Base-by-base conservation (phyloP, 768 basidiomycete genomes). In the Pisolithus albus region DNA sequence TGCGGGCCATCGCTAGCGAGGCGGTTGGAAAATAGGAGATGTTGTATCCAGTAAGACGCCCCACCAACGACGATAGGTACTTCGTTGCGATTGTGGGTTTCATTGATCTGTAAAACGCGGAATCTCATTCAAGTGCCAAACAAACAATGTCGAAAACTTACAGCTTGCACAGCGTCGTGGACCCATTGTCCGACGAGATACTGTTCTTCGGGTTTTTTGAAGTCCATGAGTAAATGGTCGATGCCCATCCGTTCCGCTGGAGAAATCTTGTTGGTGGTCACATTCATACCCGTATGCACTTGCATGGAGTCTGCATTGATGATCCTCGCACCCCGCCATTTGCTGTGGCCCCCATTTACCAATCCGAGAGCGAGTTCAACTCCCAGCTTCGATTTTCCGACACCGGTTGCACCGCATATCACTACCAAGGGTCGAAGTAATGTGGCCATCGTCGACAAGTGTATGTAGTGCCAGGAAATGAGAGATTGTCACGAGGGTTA, bases 291-390 rank as follows among this genome's bases (percentile, higher is more conserved):
- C 16, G 75, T 74, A 66, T 97, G 98, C 11, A 92, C 84, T 67
- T 99, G 96, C 95, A 99, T 97, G 11, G 95, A 83, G 69, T 99
- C 96, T 9, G 94, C 91, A 63, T 97, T 98, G 64, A 99, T 84
- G 58, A 98, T 78, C 61, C 83, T 81, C 7, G 83, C 85, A 11
- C 82, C 80, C 13, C 66, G 69, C 77, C 82, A 86, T 43, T 67
- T 70, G 59, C 70, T 66, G 26, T 52, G 28, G 23, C 44, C 37
- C 16, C 50, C 34, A 19, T 18, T 6, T 38, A 75, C 63, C 21
- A 86, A 65, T 52, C 73, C 75, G 32, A 83, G 75, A 23, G 94
- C 94, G 15, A 99, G 78, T 52, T 96, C 84, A 19, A 99, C 81
- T 4, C 89, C 89, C 7, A 98, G 76, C 51, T 88, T 88, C 11